Base-by-base conservation (phyloP, 352 stramenopile genomes). In the Poterioochromonas sp. region DNA sequence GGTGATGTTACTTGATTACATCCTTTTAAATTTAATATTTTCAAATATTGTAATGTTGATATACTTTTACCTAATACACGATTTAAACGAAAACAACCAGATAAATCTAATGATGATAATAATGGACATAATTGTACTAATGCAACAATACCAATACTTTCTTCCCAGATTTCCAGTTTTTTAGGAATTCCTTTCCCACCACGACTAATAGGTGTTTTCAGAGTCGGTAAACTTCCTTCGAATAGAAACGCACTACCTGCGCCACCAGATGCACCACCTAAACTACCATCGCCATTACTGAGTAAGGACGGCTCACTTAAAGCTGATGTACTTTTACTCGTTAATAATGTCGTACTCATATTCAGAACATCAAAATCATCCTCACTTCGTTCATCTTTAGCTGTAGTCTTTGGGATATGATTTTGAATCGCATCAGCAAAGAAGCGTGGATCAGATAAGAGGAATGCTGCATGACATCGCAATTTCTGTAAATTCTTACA, bases 41-140 rank as follows among this genome's bases (percentile, higher is more conserved):
- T 53, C 65, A 74, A 54, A 58, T 34, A 12, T 37, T 3, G 11
- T 35, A 74, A 35, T 35, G 8, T 58, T 8, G 39, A 2, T 8
- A 74, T 1, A 74, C 22, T n/a, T 53, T 74, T 5, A 11, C 26
- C 2, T 37, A 74, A 26, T 26, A 54, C 35, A 40, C 3, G 1
- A 37, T 74, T 74, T 3, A 74, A 37, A 54, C 65, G 65, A 54
- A 74, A 74, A 34, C 65, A 74, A 35, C 65, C 65, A 1, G 65
- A 74, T 12, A 74, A 18, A 54, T 74, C 65, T 26, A 74, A 35
- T 26, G 1, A 12, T 39, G 5, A 11, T 1, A 74, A 12, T 35
- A 54, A 35, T 51, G 65, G 65, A 54, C 65, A 74, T 8, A 54
- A 8, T 58, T 58, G 49, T 39, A 37, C 3, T 26, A 74, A 40